These are phyloP conservation scores for Holtermanniella nyarrowii DNA, from an alignment of 768 basidiomycete species.

Conservation along the genomic window DNA sequence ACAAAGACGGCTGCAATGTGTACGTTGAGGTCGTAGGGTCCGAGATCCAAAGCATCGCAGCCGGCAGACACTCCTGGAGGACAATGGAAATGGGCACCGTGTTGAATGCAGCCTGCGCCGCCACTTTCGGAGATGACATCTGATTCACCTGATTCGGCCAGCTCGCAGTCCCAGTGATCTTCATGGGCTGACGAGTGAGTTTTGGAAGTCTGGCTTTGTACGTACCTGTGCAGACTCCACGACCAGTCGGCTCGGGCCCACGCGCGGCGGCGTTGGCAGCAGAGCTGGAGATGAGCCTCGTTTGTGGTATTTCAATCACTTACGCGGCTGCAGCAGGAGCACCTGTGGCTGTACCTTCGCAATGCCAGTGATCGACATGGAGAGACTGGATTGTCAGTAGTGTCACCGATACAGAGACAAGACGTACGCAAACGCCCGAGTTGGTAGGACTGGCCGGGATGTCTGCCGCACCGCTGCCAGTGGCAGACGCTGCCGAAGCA, in stretches of 20 bases:
- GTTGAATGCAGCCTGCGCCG: not conserved
- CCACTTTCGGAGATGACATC: not conserved
- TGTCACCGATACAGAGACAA: not conserved
- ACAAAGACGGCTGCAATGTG: slow-evolving; percentile 34
- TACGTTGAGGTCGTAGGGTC: slow-evolving; percentile 25
- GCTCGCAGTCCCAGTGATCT: slow-evolving; percentile 29
- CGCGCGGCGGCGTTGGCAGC: slow-evolving; percentile 9
- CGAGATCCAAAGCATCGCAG: slow-evolving; percentile 17
- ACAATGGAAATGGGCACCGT: not conserved
- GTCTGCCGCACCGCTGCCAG: not conserved
- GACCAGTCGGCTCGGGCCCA: slow-evolving; percentile 17
- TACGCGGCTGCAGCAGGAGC: not conserved
- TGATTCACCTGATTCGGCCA: slow-evolving; percentile 6
- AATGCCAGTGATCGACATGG: slow-evolving; percentile 22
- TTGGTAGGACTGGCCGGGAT: not conserved
- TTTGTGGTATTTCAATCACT: not conserved
- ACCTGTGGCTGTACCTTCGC: slow-evolving; percentile 9
- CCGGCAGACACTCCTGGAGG: too few species aligned
- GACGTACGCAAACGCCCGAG: not conserved
- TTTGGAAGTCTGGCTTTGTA: too few species aligned
- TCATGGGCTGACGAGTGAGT: slow-evolving; percentile 1
- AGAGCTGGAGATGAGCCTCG: not conserved
- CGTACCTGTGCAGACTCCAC: slow-evolving; percentile 13
- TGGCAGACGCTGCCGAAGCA: slow-evolving; percentile 1
- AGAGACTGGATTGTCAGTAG: not conserved